Conservation (phyloP, 495 filamentous ascomycete species). For the Aspergillus sclerotioniger region DNA sequence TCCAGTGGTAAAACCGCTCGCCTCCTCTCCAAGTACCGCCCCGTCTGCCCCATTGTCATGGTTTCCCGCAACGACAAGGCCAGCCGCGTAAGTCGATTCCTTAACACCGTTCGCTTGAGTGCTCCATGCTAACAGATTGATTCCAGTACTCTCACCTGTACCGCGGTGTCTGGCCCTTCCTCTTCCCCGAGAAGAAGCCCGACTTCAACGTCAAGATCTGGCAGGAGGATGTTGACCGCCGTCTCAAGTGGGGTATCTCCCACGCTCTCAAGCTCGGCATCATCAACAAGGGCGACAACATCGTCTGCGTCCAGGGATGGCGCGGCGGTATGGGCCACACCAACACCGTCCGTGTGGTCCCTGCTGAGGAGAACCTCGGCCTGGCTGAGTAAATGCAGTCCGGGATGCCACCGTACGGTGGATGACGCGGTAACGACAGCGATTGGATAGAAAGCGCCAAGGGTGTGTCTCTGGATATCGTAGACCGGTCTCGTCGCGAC, state of each 20-base stretch:
- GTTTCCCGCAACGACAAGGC: conserved; percentile 83
- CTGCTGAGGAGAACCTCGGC: conserved; percentile 63
- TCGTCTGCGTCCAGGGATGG: conserved; percentile 98
- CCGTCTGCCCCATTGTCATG: conserved; percentile 98
- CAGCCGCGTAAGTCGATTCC: conserved; percentile 57
- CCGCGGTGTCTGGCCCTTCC: conserved; percentile 96
- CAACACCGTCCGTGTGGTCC: conserved; percentile 80
- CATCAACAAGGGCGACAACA: conserved; percentile 75
- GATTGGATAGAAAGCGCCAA: conserved; percentile 18
- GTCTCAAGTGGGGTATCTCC: conserved; percentile 90
- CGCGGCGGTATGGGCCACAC: conserved; percentile 96
- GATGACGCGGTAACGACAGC: conserved; percentile 21
- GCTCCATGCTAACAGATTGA: conserved; percentile 14
- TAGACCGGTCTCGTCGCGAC: conserved; percentile 17
- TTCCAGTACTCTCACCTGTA: conserved; percentile 83
- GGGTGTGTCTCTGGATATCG: conserved; percentile 16
- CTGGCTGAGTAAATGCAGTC: conserved; percentile 38
- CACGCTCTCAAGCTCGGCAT: conserved; percentile 82
- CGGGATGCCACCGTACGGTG: conserved; percentile 12
- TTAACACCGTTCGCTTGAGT: not conserved
- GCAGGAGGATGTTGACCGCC: conserved; percentile 97
- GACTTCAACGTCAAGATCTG: conserved; percentile 86
- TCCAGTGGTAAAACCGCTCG: conserved; percentile 84
- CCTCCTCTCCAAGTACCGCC: conserved; percentile 95
- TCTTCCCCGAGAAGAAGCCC: conserved; percentile 88